phyloP scores from a whole-genome alignment of 2,329 filamentous ascomycete species.

The Cladosporium sp. region DNA sequence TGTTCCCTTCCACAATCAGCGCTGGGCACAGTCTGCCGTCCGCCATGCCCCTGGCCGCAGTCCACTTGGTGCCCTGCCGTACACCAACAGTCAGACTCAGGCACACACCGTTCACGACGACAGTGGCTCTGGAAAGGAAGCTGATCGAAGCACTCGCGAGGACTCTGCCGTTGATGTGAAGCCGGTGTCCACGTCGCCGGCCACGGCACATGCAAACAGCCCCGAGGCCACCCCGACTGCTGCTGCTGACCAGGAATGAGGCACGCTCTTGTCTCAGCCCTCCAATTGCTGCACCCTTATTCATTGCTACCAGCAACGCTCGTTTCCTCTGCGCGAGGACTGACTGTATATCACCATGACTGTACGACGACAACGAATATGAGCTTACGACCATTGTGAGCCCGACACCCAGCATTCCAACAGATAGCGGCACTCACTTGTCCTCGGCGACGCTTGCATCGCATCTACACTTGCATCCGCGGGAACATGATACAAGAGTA shows the following conservation, averaged over 20 bases:
- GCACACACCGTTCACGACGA: constrained; percentile 23
- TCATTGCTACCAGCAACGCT: constrained; percentile 6
- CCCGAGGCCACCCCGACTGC: constrained; percentile 23
- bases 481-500: background rate
- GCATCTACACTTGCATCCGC: constrained; percentile 9
- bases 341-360: constrained; percentile 13
- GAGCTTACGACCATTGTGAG: constrained; percentile 11
- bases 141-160: constrained; percentile 12
- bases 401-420: constrained; percentile 5
- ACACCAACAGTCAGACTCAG: constrained; percentile 21
- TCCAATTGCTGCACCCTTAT: background rate
- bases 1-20: constrained; percentile 32
- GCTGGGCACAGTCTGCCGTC: constrained; percentile 31
- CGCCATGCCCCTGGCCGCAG: constrained; percentile 22
- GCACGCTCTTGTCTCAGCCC: background rate
- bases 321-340: constrained; percentile 9
- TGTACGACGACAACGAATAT: constrained; percentile 12
- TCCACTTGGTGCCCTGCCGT: constrained; percentile 24
- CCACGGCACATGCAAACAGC: constrained; percentile 20
- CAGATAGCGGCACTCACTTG: constrained; percentile 13
- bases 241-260: constrained; percentile 25
- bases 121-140: constrained; percentile 18
- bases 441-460: constrained; percentile 10
- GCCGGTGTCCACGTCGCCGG: constrained; percentile 21
- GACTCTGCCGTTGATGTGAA: constrained; percentile 18